Evolutionary conservation across 352 stramenopile species (phyloP).

Genomic region (Lagenidium giganteum): DNA sequence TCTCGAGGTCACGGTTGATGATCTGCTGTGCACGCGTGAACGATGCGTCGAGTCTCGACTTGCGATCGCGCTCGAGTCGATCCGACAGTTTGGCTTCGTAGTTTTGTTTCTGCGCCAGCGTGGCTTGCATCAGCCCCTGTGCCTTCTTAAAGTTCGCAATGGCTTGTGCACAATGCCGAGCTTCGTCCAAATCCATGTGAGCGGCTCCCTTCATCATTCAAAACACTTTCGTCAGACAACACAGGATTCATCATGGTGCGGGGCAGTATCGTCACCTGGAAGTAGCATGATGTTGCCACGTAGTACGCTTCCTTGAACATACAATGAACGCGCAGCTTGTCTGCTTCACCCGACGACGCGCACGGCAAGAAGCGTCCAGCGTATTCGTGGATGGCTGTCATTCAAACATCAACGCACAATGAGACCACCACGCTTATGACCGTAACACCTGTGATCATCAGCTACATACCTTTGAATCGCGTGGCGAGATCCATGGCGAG

Average conservation of each 20-base stretch:
- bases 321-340: slow-evolving; percentile 37
- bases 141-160: slow-evolving; percentile 61
- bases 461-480: slow-evolving; percentile 34
- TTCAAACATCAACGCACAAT: neutral
- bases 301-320: slow-evolving; percentile 66
- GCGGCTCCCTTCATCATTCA: slow-evolving; percentile 21
- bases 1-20: slow-evolving; percentile 60
- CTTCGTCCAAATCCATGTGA: slow-evolving; percentile 50
- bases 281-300: slow-evolving; percentile 46
- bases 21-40: slow-evolving; percentile 61
- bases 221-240: neutral
- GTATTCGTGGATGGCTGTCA: slow-evolving; percentile 27
- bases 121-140: slow-evolving; percentile 23
- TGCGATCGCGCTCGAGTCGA: slow-evolving; percentile 30
- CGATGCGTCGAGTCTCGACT: slow-evolving; percentile 28
- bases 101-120: slow-evolving; percentile 23
- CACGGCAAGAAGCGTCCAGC: slow-evolving; percentile 26
- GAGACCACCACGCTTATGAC: neutral
- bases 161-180: slow-evolving; percentile 37
- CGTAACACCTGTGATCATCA: neutral
- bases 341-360: slow-evolving; percentile 26
- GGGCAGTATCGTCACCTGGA: slow-evolving; percentile 27
- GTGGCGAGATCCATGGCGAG: slow-evolving; percentile 47
- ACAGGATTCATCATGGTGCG: neutral
- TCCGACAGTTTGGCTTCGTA: slow-evolving; percentile 34